Conservation (phyloP, 495 filamentous ascomycete species). For the Monascus purpureus region DNA sequence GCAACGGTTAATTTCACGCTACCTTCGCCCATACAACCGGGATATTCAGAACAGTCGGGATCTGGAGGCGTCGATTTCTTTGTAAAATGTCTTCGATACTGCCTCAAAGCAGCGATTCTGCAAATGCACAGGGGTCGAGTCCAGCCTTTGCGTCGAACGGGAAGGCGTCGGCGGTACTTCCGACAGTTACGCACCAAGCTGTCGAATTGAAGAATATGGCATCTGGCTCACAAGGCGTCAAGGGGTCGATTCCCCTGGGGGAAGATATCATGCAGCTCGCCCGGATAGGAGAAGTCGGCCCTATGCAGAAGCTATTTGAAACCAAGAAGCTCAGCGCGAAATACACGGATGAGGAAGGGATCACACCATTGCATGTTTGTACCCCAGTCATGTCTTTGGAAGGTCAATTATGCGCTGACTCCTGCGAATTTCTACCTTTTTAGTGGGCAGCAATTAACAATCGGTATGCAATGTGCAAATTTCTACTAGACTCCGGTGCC, state of each 20-base stretch:
- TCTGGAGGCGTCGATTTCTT: too few species aligned
- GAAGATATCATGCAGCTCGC: constrained; percentile 95
- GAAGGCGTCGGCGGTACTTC: constrained; percentile 43
- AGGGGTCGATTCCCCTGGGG: constrained; percentile 42
- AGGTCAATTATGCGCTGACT: constrained; percentile 3
- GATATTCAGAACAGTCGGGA: too few species aligned
- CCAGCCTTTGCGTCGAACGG: constrained; percentile 27
- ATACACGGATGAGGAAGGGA: constrained; percentile 77
- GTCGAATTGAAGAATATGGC: constrained; percentile 59
- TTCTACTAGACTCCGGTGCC: constrained; percentile 77
- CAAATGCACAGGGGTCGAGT: constrained; percentile 10
- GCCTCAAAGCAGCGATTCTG: constrained; percentile 13
- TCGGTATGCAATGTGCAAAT: constrained; percentile 90
- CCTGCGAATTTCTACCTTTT: constrained; percentile 3
- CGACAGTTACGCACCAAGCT: constrained; percentile 37
- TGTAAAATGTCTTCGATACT: constrained; percentile 16
- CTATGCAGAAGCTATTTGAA: constrained; percentile 80
- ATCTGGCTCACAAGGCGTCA: constrained; percentile 17
- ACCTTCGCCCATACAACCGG: too few species aligned
- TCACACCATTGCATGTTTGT: constrained; percentile 88
- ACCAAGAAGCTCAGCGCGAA: constrained; percentile 64
- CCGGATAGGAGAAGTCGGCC: constrained; percentile 68
- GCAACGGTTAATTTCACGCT: too few species aligned
- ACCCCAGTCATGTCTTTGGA: constrained; percentile 1
- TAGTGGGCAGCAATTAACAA: constrained; percentile 99